phyloP scores from a whole-genome alignment of 345 rosid species.

The Psidium guajava region DNA sequence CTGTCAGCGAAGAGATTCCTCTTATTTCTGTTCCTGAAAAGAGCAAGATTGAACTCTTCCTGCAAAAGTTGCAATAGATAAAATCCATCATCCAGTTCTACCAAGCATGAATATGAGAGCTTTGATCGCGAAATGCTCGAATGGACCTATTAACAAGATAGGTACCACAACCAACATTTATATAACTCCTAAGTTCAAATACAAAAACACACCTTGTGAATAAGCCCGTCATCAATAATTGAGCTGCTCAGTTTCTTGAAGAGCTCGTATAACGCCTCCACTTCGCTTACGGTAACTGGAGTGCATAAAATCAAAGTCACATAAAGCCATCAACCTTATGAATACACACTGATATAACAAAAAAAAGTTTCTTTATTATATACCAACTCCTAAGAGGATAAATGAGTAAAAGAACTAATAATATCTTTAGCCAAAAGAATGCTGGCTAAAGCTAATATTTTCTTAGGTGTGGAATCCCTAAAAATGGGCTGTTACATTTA shows the following conservation, averaged over 20 bases:
- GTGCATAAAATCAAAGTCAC: background rate
- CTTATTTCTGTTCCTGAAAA: conserved; percentile 61
- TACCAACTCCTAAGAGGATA: background rate
- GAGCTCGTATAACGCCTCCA: conserved; percentile 70
- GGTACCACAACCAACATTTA: background rate
- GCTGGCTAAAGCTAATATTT: background rate
- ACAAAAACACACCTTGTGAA: conserved; percentile 61
- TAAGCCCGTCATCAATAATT: conserved; percentile 68
- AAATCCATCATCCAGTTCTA: background rate
- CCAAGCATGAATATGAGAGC: background rate
- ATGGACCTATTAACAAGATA: background rate
- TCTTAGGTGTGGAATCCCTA: background rate
- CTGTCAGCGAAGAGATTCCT: conserved; percentile 86
- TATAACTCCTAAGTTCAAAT: background rate
- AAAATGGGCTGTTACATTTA: background rate
- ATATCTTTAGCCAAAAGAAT: background rate
- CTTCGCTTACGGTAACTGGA: conserved; percentile 74
- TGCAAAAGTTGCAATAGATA: conserved; percentile 4
- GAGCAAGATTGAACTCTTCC: conserved; percentile 94
- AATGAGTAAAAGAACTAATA: background rate
- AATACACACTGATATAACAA: background rate
- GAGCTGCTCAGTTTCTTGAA: conserved; percentile 84
- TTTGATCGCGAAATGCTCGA: background rate
- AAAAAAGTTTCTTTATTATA: background rate
- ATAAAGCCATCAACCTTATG: background rate